Conservation (phyloP, 2,329 filamentous ascomycete species). For the Penicillium griseofulvum region DNA sequence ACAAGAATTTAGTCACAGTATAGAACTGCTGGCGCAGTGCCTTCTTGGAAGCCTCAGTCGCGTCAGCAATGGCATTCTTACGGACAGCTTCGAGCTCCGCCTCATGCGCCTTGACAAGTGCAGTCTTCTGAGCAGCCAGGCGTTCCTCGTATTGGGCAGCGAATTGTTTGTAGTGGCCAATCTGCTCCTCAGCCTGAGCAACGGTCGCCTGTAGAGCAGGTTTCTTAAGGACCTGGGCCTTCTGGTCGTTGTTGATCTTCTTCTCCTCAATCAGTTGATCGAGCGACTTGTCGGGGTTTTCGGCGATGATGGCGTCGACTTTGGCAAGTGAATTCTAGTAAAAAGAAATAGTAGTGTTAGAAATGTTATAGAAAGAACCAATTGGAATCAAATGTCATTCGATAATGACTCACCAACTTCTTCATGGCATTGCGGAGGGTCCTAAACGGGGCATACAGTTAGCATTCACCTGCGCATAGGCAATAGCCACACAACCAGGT, state of each 20-base stretch:
- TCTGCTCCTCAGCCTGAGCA: slow-evolving; percentile 59
- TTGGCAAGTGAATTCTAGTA: slow-evolving; percentile 57
- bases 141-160: slow-evolving; percentile 58
- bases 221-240: slow-evolving; percentile 62
- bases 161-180: slow-evolving; percentile 59
- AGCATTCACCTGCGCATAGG: slow-evolving; percentile 8
- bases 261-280: slow-evolving; percentile 62
- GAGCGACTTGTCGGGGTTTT: slow-evolving; percentile 58
- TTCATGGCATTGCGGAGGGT: slow-evolving; percentile 89
- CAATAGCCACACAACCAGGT: slow-evolving; percentile 5
- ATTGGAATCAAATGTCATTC: background rate
- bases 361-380: background rate
- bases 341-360: slow-evolving; percentile 19
- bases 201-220: slow-evolving; percentile 57
- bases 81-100: slow-evolving; percentile 55
- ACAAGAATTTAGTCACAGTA: slow-evolving; percentile 60
- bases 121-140: slow-evolving; percentile 55
- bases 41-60: slow-evolving; percentile 47
- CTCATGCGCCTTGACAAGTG: slow-evolving; percentile 54
- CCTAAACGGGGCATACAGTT: slow-evolving; percentile 49
- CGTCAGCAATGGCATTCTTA: slow-evolving; percentile 51
- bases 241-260: slow-evolving; percentile 66
- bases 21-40: slow-evolving; percentile 56
- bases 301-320: slow-evolving; percentile 59
- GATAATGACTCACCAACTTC: slow-evolving; percentile 69